Evolutionary conservation across 257 asterid genomes (phyloP).

Genomic region (Haberlea rhodopensis): DNA sequence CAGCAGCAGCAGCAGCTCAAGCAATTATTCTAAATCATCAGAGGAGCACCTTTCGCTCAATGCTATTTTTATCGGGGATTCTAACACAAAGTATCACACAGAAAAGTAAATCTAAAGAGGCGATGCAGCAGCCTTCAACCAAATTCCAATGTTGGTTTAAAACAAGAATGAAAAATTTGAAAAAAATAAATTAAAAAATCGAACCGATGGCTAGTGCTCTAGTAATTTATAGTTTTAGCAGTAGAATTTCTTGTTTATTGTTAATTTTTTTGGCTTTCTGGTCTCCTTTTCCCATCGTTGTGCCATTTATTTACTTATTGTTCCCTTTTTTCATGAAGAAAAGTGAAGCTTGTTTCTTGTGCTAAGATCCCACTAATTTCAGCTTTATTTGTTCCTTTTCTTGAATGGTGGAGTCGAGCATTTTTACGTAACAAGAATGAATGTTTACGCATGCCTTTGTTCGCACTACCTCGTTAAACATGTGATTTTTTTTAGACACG

Average conservation of each 20-base stretch:
- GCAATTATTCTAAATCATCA: slow-evolving; percentile 21
- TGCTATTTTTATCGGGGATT: slow-evolving; percentile 46
- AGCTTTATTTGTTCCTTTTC: background rate
- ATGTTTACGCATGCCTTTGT: slow-evolving; percentile 15
- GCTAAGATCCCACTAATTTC: slow-evolving; percentile 22
- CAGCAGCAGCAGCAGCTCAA: too few species aligned
- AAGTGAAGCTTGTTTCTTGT: slow-evolving; percentile 35
- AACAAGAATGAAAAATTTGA: background rate
- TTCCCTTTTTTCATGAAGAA: slow-evolving; percentile 31
- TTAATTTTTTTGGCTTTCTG: background rate
- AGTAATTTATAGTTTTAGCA: slow-evolving; percentile 24
- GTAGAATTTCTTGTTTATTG: slow-evolving; percentile 22
- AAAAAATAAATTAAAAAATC: background rate
- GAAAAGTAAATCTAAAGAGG: slow-evolving; percentile 13
- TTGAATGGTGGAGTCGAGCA: slow-evolving; percentile 24
- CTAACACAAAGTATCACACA: slow-evolving; percentile 38
- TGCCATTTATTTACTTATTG: slow-evolving; percentile 29
- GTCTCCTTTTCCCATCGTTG: slow-evolving; percentile 24
- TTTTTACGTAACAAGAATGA: slow-evolving; percentile 28
- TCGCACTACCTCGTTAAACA: slow-evolving; percentile 6
- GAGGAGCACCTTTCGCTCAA: slow-evolving; percentile 37
- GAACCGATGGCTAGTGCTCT: slow-evolving; percentile 25
- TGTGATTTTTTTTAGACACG: too few species aligned
- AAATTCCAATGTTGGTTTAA: slow-evolving; percentile 6
- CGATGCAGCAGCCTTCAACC: background rate